Conservation (phyloP, 768 basidiomycete species). For the Pulveroboletus sp. region DNA sequence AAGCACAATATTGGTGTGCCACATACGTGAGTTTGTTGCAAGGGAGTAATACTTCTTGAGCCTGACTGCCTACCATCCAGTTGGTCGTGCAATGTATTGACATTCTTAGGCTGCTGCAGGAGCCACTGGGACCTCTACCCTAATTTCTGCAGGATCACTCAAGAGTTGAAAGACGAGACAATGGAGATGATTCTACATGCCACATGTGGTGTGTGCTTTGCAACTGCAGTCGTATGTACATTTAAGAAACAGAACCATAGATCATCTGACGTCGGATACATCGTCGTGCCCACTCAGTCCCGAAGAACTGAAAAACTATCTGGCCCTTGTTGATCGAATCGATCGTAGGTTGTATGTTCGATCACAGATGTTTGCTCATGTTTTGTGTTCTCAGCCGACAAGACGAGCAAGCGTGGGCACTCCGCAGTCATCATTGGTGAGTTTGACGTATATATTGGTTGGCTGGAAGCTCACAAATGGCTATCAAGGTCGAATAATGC, state of each 20-base stretch:
- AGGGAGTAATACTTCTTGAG: not conserved
- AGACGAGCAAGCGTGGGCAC: constrained; percentile 11
- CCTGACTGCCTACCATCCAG: constrained; percentile 8
- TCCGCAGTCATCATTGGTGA: constrained; percentile 22
- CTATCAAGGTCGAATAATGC: constrained; percentile 32
- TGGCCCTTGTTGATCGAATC: constrained; percentile 26
- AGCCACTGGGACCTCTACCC: constrained; percentile 35
- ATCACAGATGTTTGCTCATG: not conserved
- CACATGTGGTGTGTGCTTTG: constrained; percentile 19
- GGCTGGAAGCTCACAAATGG: constrained; percentile 5
- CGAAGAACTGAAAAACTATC: constrained; percentile 17
- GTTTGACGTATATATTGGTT: not conserved
- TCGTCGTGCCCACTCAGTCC: constrained; percentile 24
- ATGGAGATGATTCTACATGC: constrained; percentile 25
- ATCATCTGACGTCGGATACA: constrained; percentile 26
- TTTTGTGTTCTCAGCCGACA: constrained; percentile 8
- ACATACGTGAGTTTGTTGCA: constrained; percentile 4
- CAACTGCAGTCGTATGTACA: not conserved
- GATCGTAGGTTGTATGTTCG: constrained; percentile 13
- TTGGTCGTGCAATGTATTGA: not conserved
- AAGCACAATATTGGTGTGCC: constrained; percentile 37
- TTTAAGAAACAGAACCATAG: constrained; percentile 3
- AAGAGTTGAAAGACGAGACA: constrained; percentile 25
- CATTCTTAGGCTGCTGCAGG: constrained; percentile 21
- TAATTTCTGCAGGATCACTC: constrained; percentile 23